A percentile compares a stretch with the other conserved stretches of the same genome.
Conservation (phyloP, 257 asterid species). For the Agastache rugosa region DNA sequence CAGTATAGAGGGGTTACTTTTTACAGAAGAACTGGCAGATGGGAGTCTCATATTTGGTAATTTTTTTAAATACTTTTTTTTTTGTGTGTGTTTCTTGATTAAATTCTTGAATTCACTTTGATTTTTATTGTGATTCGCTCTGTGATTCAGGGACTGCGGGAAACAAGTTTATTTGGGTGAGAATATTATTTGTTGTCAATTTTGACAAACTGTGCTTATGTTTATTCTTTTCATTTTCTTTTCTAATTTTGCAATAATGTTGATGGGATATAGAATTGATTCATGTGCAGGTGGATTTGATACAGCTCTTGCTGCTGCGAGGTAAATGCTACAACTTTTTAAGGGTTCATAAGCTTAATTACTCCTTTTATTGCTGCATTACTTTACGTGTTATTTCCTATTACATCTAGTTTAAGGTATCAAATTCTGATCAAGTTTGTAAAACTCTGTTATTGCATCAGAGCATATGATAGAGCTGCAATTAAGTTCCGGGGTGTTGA, state of each 20-base stretch:
- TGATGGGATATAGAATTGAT: not conserved
- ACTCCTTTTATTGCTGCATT: not conserved
- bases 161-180: slow-evolving; percentile 69
- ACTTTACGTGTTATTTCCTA: not conserved
- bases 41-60: slow-evolving; percentile 71
- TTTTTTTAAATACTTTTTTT: not conserved
- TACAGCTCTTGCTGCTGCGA: slow-evolving; percentile 81
- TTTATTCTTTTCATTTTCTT: not conserved
- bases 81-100: not conserved
- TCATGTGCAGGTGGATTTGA: slow-evolving; percentile 75
- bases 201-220: not conserved
- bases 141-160: slow-evolving; percentile 60
- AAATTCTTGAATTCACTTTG: not conserved
- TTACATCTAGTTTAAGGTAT: not conserved
- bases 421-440: not conserved
- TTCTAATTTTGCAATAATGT: not conserved
- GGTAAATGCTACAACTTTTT: slow-evolving; percentile 40
- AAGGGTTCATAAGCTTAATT: not conserved
- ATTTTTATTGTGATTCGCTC: not conserved
- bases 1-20: slow-evolving; percentile 67
- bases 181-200: slow-evolving; percentile 13
- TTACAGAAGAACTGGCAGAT: slow-evolving; percentile 67
- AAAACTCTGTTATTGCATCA: slow-evolving; percentile 3
- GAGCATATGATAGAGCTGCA: slow-evolving; percentile 57
- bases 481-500: slow-evolving; percentile 51